Conservation (phyloP, 2,329 filamentous ascomycete species). For the Tolypocladium endophyticum region DNA sequence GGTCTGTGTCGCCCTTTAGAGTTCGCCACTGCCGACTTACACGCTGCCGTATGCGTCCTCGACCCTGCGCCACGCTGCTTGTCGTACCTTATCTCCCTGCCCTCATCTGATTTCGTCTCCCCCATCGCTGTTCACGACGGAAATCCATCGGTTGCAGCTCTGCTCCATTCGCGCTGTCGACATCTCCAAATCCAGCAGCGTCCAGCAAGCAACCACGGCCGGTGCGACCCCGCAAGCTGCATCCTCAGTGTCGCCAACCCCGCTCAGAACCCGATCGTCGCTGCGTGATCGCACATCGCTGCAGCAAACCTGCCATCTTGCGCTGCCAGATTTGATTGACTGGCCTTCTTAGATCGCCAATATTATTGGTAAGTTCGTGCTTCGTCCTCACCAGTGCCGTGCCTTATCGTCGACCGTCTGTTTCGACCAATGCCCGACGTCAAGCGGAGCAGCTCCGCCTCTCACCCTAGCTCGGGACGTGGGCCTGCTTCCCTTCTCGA, state of each 20-base stretch:
- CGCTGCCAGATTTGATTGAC: no score
- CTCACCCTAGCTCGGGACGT: constrained; percentile 1
- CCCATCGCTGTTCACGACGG: neutral
- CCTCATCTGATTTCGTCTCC: neutral
- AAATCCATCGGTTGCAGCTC: neutral
- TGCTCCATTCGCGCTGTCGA: neutral
- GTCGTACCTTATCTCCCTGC: neutral
- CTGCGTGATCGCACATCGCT: neutral
- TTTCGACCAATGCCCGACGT: constrained; percentile 6
- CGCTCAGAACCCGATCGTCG: neutral
- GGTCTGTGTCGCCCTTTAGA: neutral
- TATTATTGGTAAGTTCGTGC: constrained; percentile 2
- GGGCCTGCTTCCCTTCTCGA: neutral
- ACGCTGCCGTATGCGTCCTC: neutral
- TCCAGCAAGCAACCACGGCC: neutral
- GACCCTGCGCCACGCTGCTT: neutral
- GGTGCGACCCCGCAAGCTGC: constrained; percentile 2
- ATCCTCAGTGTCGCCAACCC: constrained; percentile 1
- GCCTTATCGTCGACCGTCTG: neutral
- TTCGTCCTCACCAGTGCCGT: neutral
- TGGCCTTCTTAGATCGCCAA: neutral
- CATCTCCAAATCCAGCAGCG: neutral
- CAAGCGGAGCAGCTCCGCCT: constrained; percentile 7
- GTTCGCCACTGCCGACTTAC: neutral
- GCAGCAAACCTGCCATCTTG: neutral